Evolutionary conservation across 2,329 filamentous ascomycete species (phyloP).

Genomic region (Trichoderma citrinoviride): DNA sequence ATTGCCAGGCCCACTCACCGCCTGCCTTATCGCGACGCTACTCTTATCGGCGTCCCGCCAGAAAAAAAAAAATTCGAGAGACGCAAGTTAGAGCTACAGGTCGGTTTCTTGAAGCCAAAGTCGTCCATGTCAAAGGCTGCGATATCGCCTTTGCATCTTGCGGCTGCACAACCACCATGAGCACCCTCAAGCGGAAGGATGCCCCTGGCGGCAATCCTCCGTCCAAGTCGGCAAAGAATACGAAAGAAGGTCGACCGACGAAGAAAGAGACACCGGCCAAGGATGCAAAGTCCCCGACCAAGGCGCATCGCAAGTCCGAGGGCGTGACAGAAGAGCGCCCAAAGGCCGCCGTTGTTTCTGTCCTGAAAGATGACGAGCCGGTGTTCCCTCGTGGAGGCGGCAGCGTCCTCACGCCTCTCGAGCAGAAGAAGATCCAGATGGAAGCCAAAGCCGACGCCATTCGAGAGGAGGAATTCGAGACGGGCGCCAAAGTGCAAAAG

Average conservation of each 20-base stretch:
- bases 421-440: constrained; percentile 94
- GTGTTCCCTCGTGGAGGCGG: constrained; percentile 91
- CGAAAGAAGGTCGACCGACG: constrained; percentile 46
- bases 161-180: constrained; percentile 45
- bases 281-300: constrained; percentile 31
- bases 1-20: constrained; percentile 21
- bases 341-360: constrained; percentile 42
- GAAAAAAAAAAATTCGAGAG: constrained; percentile 33
- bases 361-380: constrained; percentile 73
- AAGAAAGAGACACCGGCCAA: constrained; percentile 42
- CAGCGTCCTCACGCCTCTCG: constrained; percentile 84
- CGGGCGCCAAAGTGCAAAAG: constrained; percentile 42
- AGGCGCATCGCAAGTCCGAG: constrained; percentile 35
- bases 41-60: constrained; percentile 32
- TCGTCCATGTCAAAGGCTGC: constrained; percentile 15
- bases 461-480: constrained; percentile 72
- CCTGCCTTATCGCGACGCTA: constrained; percentile 20
- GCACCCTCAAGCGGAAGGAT: constrained; percentile 57
- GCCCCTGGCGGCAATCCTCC: constrained; percentile 51
- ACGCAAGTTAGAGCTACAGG: constrained; percentile 9
- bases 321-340: constrained; percentile 30
- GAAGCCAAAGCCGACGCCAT: constrained; percentile 90
- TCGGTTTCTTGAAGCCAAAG: constrained; percentile 11
- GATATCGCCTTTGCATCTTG: constrained; percentile 18
- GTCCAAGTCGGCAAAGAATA: constrained; percentile 48